phyloP scores from a whole-genome alignment of 768 basidiomycete genomes.

The Trametes gibbosa region DNA sequence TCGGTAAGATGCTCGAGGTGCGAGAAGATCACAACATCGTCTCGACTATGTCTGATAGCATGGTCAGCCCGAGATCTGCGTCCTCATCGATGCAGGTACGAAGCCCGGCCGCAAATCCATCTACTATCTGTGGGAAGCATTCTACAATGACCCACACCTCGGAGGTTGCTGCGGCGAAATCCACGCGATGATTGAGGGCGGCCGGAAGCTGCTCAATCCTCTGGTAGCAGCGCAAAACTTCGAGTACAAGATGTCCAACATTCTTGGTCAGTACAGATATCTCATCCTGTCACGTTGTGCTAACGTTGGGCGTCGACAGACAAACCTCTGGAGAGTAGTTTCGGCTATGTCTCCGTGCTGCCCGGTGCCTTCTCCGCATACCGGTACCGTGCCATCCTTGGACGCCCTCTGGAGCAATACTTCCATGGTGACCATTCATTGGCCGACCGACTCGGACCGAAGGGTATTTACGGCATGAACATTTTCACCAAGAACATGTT shows the following conservation, averaged over 20 bases:
- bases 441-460: conserved; percentile 86
- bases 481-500: conserved; percentile 96
- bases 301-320: conserved; percentile 41
- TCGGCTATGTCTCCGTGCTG: conserved; percentile 93
- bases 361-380: conserved; percentile 98
- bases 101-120: conserved; percentile 96
- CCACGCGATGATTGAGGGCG: conserved; percentile 94
- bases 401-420: conserved; percentile 82
- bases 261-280: conserved; percentile 56
- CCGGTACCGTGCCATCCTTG: conserved; percentile 88
- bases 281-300: background rate
- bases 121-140: conserved; percentile 93
- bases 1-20: conserved; percentile 77
- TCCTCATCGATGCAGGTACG: conserved; percentile 92
- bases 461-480: conserved; percentile 96
- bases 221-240: conserved; percentile 95
- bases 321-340: conserved; percentile 92
- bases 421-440: conserved; percentile 88
- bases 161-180: conserved; percentile 95
- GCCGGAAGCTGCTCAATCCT: conserved; percentile 88
- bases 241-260: conserved; percentile 98
- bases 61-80: conserved; percentile 81
- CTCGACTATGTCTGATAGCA: background rate
- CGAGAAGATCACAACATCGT: conserved; percentile 20
- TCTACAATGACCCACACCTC: conserved; percentile 74